phyloP scores from a whole-genome alignment of 208 protist species.

The Acanthamoeba healyi region DNA sequence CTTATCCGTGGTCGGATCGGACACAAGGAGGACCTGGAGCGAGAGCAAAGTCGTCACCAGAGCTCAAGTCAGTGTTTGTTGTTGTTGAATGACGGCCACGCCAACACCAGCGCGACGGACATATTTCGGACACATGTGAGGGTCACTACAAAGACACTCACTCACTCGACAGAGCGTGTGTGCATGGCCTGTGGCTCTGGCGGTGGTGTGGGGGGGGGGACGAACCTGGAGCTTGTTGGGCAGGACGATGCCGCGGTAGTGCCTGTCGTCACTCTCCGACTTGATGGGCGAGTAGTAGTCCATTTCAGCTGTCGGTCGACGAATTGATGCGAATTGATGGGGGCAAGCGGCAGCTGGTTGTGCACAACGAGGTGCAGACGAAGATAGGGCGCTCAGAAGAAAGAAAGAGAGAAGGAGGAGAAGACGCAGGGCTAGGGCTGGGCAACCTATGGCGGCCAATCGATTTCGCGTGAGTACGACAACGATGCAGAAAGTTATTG shows the following conservation, averaged over 20 bases:
- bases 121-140: neutral
- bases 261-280: slow-evolving; percentile 1
- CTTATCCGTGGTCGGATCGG: slow-evolving; percentile 68
- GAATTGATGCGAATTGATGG: neutral
- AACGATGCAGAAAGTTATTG: no score
- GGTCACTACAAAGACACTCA: neutral
- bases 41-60: no score
- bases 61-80: no score
- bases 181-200: no score
- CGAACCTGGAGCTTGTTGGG: slow-evolving; percentile 62
- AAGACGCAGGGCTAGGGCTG: no score
- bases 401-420: no score
- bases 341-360: neutral
- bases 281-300: slow-evolving; percentile 56
- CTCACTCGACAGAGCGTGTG: no score
- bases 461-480: no score
- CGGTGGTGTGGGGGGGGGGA: no score
- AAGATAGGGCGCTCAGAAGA: no score
- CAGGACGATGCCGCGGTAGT: slow-evolving; percentile 40
- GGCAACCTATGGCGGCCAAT: no score
- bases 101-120: neutral
- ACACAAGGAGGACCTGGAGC: slow-evolving; percentile 61
- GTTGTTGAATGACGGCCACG: no score
- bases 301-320: neutral
- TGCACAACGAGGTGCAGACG: neutral